Evolutionary conservation across 306 rosid genomes (phyloP), one percentile per base, ranked within the genome.

Genomic region (Datisca glomerata): DNA sequence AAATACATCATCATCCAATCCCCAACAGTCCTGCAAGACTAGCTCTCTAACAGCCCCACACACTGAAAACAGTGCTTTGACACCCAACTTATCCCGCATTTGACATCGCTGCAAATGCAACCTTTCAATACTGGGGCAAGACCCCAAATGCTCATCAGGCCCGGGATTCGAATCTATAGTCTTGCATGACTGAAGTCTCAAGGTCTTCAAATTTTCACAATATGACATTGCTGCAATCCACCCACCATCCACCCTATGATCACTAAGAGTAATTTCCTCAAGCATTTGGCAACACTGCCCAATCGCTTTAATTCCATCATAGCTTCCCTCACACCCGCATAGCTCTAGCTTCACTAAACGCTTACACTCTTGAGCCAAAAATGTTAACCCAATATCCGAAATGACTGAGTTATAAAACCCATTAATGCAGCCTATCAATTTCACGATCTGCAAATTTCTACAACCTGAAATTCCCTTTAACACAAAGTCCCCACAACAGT

Each of bases 241-340:
- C 18, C 96, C 96, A 13, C 66, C 81, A 18, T 86, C 96, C 96
- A 86, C 81, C 52, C 79, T 74, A 45, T 81, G 93, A 57, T 81
- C 85, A 28, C 53, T 59, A 16, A 81, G 12, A 2, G 73, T 68
- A 72, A 86, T 47, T 19, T 86, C 96, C 72, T 86, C 96, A 49
- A 86, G 57, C 96, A 86, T 86, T 51, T 60, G 70, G 56, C 96
- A 86, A 18, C 96, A 86, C 52, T 71, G 71, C 50, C 93, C 96
- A 18, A 86, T 81, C 1, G 96, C 96, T 65, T 81, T 86, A 15
- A 86, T 60, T 68, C 96, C 96, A 48, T 78, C 96, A 18, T 61
- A 80, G 29, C 93, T 86, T 23, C 96, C 96, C 23, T 86, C 93
- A 33, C 96, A 86, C n/a, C 94, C 86, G 32, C 41, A 25, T 3